These are phyloP conservation scores for Hypericum perforatum DNA, from an alignment of 345 rosid genomes.

Conservation along the genomic window DNA sequence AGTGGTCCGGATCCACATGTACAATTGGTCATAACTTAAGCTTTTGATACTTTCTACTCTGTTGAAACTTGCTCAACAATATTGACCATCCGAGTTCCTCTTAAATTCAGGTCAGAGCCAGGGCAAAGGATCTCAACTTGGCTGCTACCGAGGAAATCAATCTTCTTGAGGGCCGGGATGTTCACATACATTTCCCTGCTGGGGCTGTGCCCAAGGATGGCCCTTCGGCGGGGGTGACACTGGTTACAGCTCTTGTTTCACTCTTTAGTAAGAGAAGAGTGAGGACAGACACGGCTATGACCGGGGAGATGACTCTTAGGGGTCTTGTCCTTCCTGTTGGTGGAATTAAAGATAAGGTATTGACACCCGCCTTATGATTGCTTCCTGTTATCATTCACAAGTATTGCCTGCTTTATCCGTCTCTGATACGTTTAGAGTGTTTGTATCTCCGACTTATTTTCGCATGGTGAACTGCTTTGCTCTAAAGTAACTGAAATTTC, in stretches of 20 bases:
- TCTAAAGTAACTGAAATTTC: too few species aligned
- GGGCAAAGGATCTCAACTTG: slow-evolving; percentile 74
- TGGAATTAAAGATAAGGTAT: slow-evolving; percentile 92
- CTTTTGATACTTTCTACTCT: too few species aligned
- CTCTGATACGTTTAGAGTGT: too few species aligned
- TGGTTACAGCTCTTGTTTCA: slow-evolving; percentile 91
- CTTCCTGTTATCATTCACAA: background rate
- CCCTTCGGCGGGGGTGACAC: slow-evolving; percentile 98
- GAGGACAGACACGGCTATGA: slow-evolving; percentile 98
- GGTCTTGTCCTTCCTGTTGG: slow-evolving; percentile 98
- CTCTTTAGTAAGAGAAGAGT: slow-evolving; percentile 71
- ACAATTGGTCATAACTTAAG: too few species aligned
- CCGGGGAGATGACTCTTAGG: slow-evolving; percentile 96
- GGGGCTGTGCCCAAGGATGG: slow-evolving; percentile 99
- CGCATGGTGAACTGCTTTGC: too few species aligned
- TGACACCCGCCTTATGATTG: background rate
- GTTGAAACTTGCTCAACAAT: too few species aligned
- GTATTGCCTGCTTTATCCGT: background rate
- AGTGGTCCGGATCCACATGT: too few species aligned
- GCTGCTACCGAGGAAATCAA: slow-evolving; percentile 47
- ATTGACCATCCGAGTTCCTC: slow-evolving; percentile 3
- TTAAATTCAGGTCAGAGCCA: slow-evolving; percentile 66
- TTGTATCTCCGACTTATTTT: too few species aligned
- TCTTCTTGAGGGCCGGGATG: slow-evolving; percentile 78
- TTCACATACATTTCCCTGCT: slow-evolving; percentile 97